Conservation (phyloP, 2,329 filamentous ascomycete genomes). For the Aspergillus fumigatiaffinis region DNA sequence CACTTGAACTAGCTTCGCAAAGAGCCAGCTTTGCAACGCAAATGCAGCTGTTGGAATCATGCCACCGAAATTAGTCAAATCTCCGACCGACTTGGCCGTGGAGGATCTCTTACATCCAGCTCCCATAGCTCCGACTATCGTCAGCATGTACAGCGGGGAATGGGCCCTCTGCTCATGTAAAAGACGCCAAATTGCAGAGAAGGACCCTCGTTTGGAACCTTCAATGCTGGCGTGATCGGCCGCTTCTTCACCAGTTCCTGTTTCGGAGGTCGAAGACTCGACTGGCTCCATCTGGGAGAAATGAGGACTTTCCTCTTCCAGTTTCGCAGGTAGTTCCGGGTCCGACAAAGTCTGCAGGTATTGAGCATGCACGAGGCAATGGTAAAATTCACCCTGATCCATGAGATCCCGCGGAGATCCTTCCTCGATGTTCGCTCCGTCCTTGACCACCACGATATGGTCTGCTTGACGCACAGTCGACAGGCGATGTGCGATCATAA, state of each 20-base stretch:
- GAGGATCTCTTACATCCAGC: slow-evolving; percentile 1
- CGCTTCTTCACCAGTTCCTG: not conserved
- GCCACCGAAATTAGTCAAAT: not conserved
- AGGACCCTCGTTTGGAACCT: not conserved
- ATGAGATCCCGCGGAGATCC: slow-evolving; percentile 52
- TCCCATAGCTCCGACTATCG: slow-evolving; percentile 1
- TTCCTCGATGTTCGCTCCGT: slow-evolving; percentile 49
- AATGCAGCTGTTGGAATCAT: slow-evolving; percentile 17
- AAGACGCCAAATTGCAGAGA: not conserved
- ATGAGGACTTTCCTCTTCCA: not conserved
- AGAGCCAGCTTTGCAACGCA: slow-evolving; percentile 39
- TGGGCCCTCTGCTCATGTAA: slow-evolving; percentile 4
- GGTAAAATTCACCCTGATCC: slow-evolving; percentile 37
- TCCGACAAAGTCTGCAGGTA: slow-evolving; percentile 1
- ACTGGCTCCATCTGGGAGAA: not conserved
- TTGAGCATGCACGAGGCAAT: slow-evolving; percentile 18
- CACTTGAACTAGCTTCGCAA: slow-evolving; percentile 46
- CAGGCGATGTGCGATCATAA: slow-evolving; percentile 64
- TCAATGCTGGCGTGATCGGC: not conserved
- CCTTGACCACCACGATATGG: slow-evolving; percentile 53
- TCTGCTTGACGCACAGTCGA: slow-evolving; percentile 55
- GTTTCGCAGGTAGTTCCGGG: not conserved
- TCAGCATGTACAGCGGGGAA: not conserved
- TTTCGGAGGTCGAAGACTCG: not conserved
- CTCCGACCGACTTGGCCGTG: not conserved